Percentiles rank a stretch among this genome's conserved stretches.
Conservation (phyloP, 345 rosid genomes). For the Citrus glauca region DNA sequence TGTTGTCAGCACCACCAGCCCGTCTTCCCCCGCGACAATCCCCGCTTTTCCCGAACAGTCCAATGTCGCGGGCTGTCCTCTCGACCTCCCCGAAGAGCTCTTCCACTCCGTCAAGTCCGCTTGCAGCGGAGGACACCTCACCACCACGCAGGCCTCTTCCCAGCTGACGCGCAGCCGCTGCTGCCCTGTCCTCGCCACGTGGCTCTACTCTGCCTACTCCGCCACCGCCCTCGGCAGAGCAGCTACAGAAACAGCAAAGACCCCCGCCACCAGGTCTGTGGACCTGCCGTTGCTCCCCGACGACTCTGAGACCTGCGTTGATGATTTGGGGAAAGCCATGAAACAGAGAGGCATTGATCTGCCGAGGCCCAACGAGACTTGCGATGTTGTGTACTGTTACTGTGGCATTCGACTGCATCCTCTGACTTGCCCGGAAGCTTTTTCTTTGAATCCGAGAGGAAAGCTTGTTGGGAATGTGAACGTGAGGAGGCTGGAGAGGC, state of each 20-base stretch:
- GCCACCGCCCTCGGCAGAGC: constrained; percentile 54
- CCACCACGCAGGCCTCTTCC: constrained; percentile 4
- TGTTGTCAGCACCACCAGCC: constrained; percentile 32
- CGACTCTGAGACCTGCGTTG: constrained; percentile 93
- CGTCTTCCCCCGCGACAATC: constrained; percentile 66
- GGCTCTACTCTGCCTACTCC: constrained; percentile 87
- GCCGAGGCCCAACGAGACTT: constrained; percentile 64
- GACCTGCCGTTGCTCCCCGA: constrained; percentile 89
- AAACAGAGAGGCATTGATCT: constrained; percentile 62
- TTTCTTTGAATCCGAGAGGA: constrained; percentile 45
- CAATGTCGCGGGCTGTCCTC: constrained; percentile 57
- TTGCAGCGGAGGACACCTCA: constrained; percentile 36
- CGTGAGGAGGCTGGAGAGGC: constrained; percentile 60
- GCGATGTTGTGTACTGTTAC: constrained; percentile 82
- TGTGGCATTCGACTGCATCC: constrained; percentile 87
- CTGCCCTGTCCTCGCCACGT: constrained; percentile 88
- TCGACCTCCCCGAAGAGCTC: constrained; percentile 65
- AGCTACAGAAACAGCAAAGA: constrained; percentile 9
- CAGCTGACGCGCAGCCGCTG: constrained; percentile 58
- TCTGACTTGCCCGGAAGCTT: constrained; percentile 65
- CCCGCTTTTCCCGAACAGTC: constrained; percentile 96
- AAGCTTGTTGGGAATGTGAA: constrained; percentile 58
- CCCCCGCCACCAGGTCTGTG: constrained; percentile 27
- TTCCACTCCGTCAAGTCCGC: constrained; percentile 62
- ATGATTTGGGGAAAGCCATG: constrained; percentile 65